Conservation (phyloP, 1,284 basidiomycete species). For the Waitea zeae region DNA sequence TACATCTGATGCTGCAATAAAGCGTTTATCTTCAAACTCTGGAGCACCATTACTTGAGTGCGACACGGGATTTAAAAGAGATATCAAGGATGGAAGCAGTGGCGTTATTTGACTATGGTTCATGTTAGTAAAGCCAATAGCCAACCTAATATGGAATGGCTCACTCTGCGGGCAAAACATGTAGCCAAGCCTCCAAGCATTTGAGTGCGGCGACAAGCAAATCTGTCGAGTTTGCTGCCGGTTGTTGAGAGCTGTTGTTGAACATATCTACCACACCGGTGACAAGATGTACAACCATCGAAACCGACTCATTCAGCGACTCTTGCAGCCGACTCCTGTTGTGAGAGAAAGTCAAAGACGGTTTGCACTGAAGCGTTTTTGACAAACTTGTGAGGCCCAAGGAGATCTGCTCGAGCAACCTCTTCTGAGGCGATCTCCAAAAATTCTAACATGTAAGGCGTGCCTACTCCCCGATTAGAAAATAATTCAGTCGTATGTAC, state of each 20-base stretch:
- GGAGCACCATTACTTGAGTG: conserved; percentile 4
- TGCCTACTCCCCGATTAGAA: conserved; percentile 33
- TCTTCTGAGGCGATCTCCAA: conserved; percentile 76
- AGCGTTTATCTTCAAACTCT: conserved; percentile 29
- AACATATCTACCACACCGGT: conserved; percentile 9
- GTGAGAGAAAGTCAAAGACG: too few relatives aligned
- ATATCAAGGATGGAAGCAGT: conserved; percentile 29
- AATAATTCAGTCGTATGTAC: conserved; percentile 36
- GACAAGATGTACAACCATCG: conserved; percentile 51
- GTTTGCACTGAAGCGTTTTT: too few relatives aligned
- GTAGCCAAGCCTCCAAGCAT: conserved; percentile 73
- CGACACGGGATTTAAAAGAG: conserved; percentile 7
- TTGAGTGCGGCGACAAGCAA: conserved; percentile 56
- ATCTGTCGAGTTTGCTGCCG: conserved; percentile 12
- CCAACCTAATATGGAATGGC: conserved; percentile 8
- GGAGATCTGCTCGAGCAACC: conserved; percentile 52
- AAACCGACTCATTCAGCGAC: conserved; percentile 42
- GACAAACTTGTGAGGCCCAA: conserved; percentile 58
- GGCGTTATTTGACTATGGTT: conserved; percentile 50
- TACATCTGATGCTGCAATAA: conserved; percentile 49
- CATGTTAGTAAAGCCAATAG: not conserved
- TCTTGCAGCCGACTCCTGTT: conserved; percentile 47
- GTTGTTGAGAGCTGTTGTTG: too few relatives aligned
- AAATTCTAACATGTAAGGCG: conserved; percentile 56
- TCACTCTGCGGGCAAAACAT: conserved; percentile 48